Evolutionary conservation across 129 eudicot genomes (phyloP).

Genomic region (Escallonia rubra): DNA sequence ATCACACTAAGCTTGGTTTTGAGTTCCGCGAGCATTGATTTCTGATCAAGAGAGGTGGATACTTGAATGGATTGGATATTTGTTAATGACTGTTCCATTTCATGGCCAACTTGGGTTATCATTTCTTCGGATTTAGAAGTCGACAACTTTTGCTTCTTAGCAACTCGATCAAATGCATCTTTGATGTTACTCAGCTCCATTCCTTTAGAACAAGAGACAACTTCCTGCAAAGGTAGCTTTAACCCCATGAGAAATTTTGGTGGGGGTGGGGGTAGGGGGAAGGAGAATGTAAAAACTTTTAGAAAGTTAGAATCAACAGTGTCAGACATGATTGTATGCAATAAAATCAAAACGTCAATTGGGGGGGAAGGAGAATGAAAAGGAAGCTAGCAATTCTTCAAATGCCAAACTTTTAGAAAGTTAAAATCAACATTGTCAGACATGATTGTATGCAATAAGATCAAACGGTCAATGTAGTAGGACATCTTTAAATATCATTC

Average conservation of each 20-base stretch:
- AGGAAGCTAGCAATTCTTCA: no score
- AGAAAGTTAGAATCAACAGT: background rate
- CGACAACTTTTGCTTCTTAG: conserved; percentile 28
- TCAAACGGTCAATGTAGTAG: no score
- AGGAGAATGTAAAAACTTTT: no score
- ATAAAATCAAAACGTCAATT: no score
- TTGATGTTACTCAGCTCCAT: conserved; percentile 32
- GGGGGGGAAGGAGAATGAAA: no score
- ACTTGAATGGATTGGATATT: conserved; percentile 23
- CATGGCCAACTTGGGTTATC: conserved; percentile 16
- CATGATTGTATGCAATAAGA: no score
- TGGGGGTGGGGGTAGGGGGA: background rate
- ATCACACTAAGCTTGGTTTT: conserved; percentile 15
- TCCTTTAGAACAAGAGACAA: conserved; percentile 8
- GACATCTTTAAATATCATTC: no score
- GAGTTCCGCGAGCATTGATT: conserved; percentile 25
- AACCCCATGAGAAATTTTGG: background rate
- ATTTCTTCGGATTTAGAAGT: conserved; percentile 22
- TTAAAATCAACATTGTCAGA: background rate
- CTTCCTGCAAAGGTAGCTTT: conserved; percentile 10
- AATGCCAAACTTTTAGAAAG: background rate
- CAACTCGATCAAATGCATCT: conserved; percentile 34
- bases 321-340: background rate
- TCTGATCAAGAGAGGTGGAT: conserved; percentile 19
- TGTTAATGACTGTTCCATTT: conserved; percentile 25